Conservation (phyloP, 805 yeast species). For the Diddensiella caesifluorescens region DNA sequence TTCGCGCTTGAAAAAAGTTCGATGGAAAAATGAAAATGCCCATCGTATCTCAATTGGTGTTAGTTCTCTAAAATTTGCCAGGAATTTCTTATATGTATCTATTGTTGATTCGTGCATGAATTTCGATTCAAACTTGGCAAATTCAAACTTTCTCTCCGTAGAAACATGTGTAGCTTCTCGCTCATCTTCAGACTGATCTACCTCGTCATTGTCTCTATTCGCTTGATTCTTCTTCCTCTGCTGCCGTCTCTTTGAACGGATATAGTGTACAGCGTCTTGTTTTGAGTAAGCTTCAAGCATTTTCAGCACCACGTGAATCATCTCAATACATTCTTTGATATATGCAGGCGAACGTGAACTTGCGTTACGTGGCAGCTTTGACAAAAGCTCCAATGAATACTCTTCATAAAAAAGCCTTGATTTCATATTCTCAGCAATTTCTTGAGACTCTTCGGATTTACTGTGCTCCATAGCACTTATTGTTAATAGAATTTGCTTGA, state of each 20-base stretch:
- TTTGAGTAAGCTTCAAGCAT: conserved; percentile 62
- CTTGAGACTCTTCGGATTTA: conserved; percentile 42
- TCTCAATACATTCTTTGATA: conserved; percentile 55
- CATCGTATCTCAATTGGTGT: conserved; percentile 53
- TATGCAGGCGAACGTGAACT: conserved; percentile 57
- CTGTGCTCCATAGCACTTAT: conserved; percentile 39
- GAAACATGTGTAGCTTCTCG: conserved; percentile 32
- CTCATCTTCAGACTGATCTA: conserved; percentile 21
- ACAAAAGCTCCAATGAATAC: conserved; percentile 49
- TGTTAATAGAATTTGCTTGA: conserved; percentile 53
- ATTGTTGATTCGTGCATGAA: conserved; percentile 58
- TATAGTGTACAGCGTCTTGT: conserved; percentile 46
- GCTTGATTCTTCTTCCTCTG: conserved; percentile 22
- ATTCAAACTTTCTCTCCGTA: conserved; percentile 46
- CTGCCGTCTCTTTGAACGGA: conserved; percentile 42
- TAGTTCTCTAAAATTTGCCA: conserved; percentile 59
- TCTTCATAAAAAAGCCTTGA: conserved; percentile 68
- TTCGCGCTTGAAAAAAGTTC: conserved; percentile 60
- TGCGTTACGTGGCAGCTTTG: conserved; percentile 58
- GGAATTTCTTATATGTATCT: conserved; percentile 56
- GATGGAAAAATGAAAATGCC: conserved; percentile 64
- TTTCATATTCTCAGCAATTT: conserved; percentile 53
- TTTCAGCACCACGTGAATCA: conserved; percentile 59
- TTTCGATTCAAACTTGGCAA: conserved; percentile 36
- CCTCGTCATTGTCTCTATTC: conserved; percentile 17